Percentiles rank a stretch among this genome's conserved stretches.
phyloP scores from a whole-genome alignment of 768 basidiomycete genomes.

The Leccinum variicolor region DNA sequence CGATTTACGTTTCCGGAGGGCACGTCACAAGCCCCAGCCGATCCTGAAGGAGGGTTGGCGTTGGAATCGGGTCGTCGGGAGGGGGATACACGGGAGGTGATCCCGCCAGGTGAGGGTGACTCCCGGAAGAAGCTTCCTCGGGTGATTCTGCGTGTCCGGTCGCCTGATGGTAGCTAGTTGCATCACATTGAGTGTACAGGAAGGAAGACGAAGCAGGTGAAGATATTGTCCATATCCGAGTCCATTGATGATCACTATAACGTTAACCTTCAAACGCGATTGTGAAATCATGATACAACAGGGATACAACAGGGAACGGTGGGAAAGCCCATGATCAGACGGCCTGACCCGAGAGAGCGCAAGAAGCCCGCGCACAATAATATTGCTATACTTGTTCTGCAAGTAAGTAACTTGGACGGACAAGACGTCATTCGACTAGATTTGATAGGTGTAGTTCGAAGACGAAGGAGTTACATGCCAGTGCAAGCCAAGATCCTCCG shows the following conservation, averaged over 20 bases:
- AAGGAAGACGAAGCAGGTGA: background rate
- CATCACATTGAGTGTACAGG: background rate
- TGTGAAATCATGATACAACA: no score
- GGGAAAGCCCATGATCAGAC: no score
- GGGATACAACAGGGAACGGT: no score
- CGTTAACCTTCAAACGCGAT: no score
- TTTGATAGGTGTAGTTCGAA: no score
- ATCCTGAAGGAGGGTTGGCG: background rate
- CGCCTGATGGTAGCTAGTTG: slow-evolving; percentile 21
- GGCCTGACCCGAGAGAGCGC: no score
- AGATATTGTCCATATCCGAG: background rate
- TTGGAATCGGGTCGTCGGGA: background rate
- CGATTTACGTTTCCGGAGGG: background rate
- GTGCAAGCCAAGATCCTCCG: no score
- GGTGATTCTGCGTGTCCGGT: slow-evolving; percentile 52
- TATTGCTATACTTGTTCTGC: no score
- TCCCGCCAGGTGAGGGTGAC: slow-evolving; percentile 1
- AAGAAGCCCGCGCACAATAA: background rate
- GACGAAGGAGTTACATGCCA: no score
- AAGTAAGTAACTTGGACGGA: no score
- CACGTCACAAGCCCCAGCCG: background rate
- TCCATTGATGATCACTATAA: background rate
- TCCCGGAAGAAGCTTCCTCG: slow-evolving; percentile 53
- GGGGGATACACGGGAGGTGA: background rate
- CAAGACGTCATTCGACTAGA: no score